These are phyloP conservation scores for Gelatoporia subvermispora DNA, from an alignment of 768 basidiomycete genomes.

Conservation along the genomic window DNA sequence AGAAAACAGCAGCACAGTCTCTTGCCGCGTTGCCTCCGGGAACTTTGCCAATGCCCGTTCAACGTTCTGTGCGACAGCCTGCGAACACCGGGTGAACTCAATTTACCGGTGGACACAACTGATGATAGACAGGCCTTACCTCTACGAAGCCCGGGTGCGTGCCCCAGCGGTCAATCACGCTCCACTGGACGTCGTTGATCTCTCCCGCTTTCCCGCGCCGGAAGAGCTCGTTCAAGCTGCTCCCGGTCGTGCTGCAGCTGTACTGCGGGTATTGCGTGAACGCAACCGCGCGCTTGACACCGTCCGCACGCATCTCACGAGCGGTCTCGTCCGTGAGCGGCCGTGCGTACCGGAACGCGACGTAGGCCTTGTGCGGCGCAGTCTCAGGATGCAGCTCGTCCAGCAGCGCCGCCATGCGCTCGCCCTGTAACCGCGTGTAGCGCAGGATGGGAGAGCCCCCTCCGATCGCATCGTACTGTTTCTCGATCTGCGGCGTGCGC, in stretches of 20 bases:
- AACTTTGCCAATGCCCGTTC: constrained; percentile 79
- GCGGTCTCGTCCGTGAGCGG: constrained; percentile 85
- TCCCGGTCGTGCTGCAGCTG: constrained; percentile 96
- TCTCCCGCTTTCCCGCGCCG: constrained; percentile 58
- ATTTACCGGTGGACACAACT: constrained; percentile 1
- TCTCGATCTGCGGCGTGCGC: constrained; percentile 87
- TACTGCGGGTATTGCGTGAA: constrained; percentile 99
- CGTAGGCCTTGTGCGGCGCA: constrained; percentile 94
- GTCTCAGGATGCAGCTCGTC: constrained; percentile 93
- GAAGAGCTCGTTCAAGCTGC: constrained; percentile 91
- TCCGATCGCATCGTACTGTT: constrained; percentile 92
- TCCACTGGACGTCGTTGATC: constrained; percentile 79
- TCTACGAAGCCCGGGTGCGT: constrained; percentile 93
- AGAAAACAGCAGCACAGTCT: constrained; percentile 87
- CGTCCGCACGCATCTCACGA: constrained; percentile 81
- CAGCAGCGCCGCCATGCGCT: constrained; percentile 82
- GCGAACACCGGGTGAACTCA: background rate
- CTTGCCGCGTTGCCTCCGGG: constrained; percentile 60
- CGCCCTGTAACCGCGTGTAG: constrained; percentile 86
- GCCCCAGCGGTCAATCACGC: constrained; percentile 97
- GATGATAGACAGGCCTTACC: constrained; percentile 41
- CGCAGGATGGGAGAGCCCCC: constrained; percentile 94
- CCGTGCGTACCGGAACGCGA: constrained; percentile 90
- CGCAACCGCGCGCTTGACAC: constrained; percentile 87
- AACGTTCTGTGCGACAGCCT: constrained; percentile 92